Evolutionary conservation across 148 eudicot species (phyloP).

Genomic region (Camellia lanceoleosa): DNA sequence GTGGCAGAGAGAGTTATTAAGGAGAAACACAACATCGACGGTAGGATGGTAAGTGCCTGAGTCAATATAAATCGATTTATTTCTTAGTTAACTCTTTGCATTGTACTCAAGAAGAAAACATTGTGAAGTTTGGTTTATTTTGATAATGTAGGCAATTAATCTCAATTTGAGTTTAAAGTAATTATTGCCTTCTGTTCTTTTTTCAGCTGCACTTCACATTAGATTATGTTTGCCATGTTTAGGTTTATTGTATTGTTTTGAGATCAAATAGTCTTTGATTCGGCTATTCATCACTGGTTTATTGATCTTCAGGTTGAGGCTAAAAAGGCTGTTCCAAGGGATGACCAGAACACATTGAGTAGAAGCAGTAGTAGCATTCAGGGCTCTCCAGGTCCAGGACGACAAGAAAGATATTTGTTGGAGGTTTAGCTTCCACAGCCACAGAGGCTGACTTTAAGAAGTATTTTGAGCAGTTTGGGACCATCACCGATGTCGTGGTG

Average conservation of each 20-base stretch:
- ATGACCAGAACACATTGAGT: constrained; percentile 33
- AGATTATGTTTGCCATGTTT: not conserved
- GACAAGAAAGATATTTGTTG: constrained; percentile 36
- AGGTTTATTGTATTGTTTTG: not conserved
- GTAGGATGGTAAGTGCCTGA: constrained; percentile 59
- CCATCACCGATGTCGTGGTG: constrained; percentile 32
- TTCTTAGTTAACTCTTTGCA: not conserved
- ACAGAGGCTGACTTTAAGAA: constrained; percentile 29
- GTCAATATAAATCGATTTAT: not conserved
- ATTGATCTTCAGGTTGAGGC: constrained; percentile 33
- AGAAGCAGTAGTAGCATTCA: constrained; percentile 36
- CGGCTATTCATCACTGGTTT: not conserved
- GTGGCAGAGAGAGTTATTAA: constrained; percentile 71
- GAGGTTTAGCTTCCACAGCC: constrained; percentile 36
- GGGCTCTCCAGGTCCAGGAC: constrained; percentile 33
- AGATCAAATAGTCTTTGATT: not conserved
- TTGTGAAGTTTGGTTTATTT: not conserved
- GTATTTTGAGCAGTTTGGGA: constrained; percentile 38
- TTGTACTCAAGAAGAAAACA: not conserved
- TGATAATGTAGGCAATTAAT: not conserved
- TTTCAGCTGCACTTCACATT: not conserved
- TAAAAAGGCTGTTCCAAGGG: constrained; percentile 40
- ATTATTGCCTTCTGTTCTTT: not conserved
- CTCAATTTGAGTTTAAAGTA: not conserved
- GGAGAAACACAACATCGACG: constrained; percentile 83